Evolutionary conservation across 208 protist species (phyloP), one percentile per base, ranked within the genome.

Genomic region (Trypanosoma congolense): DNA sequence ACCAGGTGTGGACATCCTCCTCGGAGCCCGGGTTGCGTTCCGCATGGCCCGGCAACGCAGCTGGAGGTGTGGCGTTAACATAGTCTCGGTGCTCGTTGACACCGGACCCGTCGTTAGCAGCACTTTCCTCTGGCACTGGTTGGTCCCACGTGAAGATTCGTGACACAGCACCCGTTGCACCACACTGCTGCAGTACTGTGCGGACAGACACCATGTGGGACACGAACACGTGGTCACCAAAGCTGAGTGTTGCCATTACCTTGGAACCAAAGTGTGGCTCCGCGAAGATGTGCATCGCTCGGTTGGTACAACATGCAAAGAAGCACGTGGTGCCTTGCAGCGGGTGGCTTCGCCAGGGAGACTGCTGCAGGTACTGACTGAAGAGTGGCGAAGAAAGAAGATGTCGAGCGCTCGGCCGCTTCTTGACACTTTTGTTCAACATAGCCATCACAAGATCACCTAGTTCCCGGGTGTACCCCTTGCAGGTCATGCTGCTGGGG

Each of bases 331-430:
- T 25, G 3, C 35, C 51, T 1, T 44, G 49, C 9, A 66, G 30
- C 0, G 26, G 9, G 0, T 12, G 14, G 6, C 53, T 49, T 2
- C 68, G 19, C 79, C 83, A 91, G 3, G 48, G 61, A 31, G 40
- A 66, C 14, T 21, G n/a, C 14, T 19, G 2, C 9, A 91, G 56
- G n/a, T 53, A 31, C 0, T 28, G 12, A 9, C 26, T 18, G 29
- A 91, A 83, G 8, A 81, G n/a, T 12, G 45, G 35, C 18, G 63
- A 68, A 9, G 56, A 21, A 41, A 91, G 66, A n/a, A 73, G 59
- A 19, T 61, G 31, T 1, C 56, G 54, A 21, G 47, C 52, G 14
- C 51, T 56, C 2, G 66, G 66, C 21, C 66, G 66, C 19, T 8
- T 3, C 3, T n/a, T 43, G 18, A 48, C 44, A 12, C 50, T 4